These are phyloP conservation scores for Hymenoscyphus occultus DNA, from an alignment of 2,329 filamentous ascomycete genomes.

Conservation along the genomic window DNA sequence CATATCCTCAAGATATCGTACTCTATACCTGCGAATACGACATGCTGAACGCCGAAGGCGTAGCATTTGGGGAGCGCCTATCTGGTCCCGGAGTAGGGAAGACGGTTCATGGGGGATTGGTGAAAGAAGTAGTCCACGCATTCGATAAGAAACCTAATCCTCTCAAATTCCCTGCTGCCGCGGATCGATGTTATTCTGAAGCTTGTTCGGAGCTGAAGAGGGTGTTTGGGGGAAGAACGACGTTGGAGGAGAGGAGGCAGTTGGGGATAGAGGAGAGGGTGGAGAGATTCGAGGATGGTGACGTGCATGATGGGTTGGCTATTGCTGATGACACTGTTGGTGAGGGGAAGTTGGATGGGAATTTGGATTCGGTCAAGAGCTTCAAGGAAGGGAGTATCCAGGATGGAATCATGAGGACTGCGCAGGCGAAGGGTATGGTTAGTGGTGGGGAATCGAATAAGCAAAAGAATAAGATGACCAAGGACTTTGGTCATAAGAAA, in stretches of 20 bases:
- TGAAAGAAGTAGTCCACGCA: slow-evolving; percentile 57
- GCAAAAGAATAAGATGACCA: too few species aligned
- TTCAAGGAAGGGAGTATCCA: too few species aligned
- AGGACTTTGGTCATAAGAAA: too few species aligned
- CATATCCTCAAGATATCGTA: slow-evolving; percentile 52
- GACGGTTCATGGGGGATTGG: slow-evolving; percentile 55
- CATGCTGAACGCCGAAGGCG: slow-evolving; percentile 60
- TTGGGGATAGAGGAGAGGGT: slow-evolving; percentile 28
- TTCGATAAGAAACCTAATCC: slow-evolving; percentile 68
- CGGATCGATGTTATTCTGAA: slow-evolving; percentile 34
- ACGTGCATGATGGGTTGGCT: background rate
- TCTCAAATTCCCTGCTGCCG: slow-evolving; percentile 39
- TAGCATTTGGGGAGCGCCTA: slow-evolving; percentile 59
- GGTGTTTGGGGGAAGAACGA: slow-evolving; percentile 29
- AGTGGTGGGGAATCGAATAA: too few species aligned
- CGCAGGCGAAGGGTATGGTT: too few species aligned
- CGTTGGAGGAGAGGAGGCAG: slow-evolving; percentile 29
- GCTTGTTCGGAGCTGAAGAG: slow-evolving; percentile 33
- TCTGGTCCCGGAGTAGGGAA: slow-evolving; percentile 47
- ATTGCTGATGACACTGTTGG: background rate
- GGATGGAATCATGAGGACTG: too few species aligned
- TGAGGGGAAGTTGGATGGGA: background rate
- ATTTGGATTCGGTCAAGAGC: background rate
- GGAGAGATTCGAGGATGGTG: slow-evolving; percentile 30
- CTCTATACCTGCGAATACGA: slow-evolving; percentile 63